Base-by-base conservation (phyloP, 2,329 filamentous ascomycete genomes). In the Alternaria panax region DNA sequence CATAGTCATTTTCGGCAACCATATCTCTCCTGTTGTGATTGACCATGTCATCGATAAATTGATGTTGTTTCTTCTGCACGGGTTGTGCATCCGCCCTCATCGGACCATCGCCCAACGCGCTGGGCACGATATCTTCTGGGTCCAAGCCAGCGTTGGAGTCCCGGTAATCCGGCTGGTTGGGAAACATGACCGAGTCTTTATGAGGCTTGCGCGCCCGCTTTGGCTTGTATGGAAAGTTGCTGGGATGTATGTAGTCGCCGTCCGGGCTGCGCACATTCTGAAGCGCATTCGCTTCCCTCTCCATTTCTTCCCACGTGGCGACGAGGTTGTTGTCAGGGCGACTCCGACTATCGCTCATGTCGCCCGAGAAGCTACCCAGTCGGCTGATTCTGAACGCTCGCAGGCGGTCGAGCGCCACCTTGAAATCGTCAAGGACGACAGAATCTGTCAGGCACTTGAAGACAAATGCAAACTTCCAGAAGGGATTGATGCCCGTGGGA, bases 401-500 rank as follows among this genome's bases (percentile, higher is more conserved):
- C 42, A 84, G 66, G 5, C 80, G 76, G 59, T 84, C 82, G 24
- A 84, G 71, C 0, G 81, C 82, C 3, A 87, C 88, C 69, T 89
- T 89, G 82, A 90, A 90, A 67, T 90, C 88, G 68, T 90, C 88
- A 11, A 90, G 83, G 51, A 90, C 83, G 51, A 90, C 86, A 0
- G 84, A 87, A 69, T 90, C 88, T 20, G 87, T 88, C 46, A 90
- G 81, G 61, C 88, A 90, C 75, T 90, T 90, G 81, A 88, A 89
- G 22, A 89, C 83, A 45, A 88, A 86, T 0, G 84, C 83, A 11
- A 88, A 70, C 81, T 86, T 88, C 87, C 87, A 89, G 72, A 88
- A 89, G 0, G 87, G 87, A 67, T 89, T 87, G 66, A 89, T 85
- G n/a, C 86, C 86, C 7, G 84, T 84, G 0, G 80, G 76, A 5